phyloP scores from a whole-genome alignment of 805 yeast genomes.

The Torulaspora quercuum region DNA sequence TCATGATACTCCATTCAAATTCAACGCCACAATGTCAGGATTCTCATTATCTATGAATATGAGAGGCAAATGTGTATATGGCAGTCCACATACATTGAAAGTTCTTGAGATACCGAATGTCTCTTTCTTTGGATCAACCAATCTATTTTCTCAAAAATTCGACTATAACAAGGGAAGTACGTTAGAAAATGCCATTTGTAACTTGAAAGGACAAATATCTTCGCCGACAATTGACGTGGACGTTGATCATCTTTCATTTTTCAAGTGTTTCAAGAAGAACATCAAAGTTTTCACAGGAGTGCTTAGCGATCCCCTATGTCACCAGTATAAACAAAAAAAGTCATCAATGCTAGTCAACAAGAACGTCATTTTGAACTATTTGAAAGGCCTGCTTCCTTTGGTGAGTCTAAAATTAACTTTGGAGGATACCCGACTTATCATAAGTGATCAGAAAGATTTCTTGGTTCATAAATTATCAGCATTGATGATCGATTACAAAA shows the following conservation, averaged over 20 bases:
- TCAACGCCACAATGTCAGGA: slow-evolving; percentile 40
- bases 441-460: slow-evolving; percentile 34
- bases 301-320: slow-evolving; percentile 13
- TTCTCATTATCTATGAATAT: slow-evolving; percentile 34
- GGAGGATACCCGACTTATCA: slow-evolving; percentile 40
- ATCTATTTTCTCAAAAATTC: slow-evolving; percentile 38
- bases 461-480: slow-evolving; percentile 34
- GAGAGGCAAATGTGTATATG: slow-evolving; percentile 14
- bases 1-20: slow-evolving; percentile 43
- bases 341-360: slow-evolving; percentile 13
- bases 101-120: slow-evolving; percentile 39
- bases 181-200: slow-evolving; percentile 35
- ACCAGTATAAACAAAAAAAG: slow-evolving; percentile 9
- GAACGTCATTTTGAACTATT: slow-evolving; percentile 15
- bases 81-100: slow-evolving; percentile 17
- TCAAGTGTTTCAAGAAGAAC: slow-evolving; percentile 33
- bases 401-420: slow-evolving; percentile 38
- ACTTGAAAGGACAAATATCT: slow-evolving; percentile 41
- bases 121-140: slow-evolving; percentile 40
- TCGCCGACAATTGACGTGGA: slow-evolving; percentile 47
- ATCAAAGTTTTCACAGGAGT: slow-evolving; percentile 28
- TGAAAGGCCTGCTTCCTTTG: slow-evolving; percentile 35
- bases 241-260: slow-evolving; percentile 39
- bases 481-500: slow-evolving; percentile 23
- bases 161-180: slow-evolving; percentile 24